Conservation (phyloP, 164 flowering plant genomes). For the Magnolia officinalis region DNA sequence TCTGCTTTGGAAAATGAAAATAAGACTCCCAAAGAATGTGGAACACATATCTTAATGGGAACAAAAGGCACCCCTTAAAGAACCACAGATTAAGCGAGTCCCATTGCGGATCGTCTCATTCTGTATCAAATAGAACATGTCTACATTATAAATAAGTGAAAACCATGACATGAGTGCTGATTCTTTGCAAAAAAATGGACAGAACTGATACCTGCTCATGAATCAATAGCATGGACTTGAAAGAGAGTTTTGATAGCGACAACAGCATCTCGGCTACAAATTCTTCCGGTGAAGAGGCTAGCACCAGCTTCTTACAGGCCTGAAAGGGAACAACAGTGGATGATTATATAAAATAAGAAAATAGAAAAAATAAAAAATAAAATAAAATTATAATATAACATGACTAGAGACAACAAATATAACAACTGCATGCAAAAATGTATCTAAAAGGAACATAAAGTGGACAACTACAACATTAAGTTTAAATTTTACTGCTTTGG, state of each 20-base stretch:
- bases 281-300: slow-evolving; percentile 45
- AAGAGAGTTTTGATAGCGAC: slow-evolving; percentile 75
- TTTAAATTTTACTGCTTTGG: no score
- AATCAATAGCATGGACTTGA: slow-evolving; percentile 39
- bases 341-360: not conserved
- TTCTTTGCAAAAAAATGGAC: not conserved
- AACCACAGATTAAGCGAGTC: no score
- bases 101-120: no score
- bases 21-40: no score
- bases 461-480: no score
- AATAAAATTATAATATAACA: not conserved
- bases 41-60: no score
- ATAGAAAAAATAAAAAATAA: not conserved
- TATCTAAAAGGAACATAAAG: not conserved
- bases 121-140: not conserved
- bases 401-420: not conserved
- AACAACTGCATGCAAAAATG: not conserved
- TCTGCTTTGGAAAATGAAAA: no score
- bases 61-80: no score
- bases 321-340: slow-evolving; percentile 18
- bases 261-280: slow-evolving; percentile 44
- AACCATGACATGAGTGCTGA: not conserved
- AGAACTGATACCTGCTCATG: slow-evolving; percentile 28
- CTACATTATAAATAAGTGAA: not conserved
- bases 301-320: slow-evolving; percentile 52